A percentile compares a stretch with the other conserved stretches of the same genome.
phyloP scores from a whole-genome alignment of 305 asterid genomes.

The Ilex paraguariensis region DNA sequence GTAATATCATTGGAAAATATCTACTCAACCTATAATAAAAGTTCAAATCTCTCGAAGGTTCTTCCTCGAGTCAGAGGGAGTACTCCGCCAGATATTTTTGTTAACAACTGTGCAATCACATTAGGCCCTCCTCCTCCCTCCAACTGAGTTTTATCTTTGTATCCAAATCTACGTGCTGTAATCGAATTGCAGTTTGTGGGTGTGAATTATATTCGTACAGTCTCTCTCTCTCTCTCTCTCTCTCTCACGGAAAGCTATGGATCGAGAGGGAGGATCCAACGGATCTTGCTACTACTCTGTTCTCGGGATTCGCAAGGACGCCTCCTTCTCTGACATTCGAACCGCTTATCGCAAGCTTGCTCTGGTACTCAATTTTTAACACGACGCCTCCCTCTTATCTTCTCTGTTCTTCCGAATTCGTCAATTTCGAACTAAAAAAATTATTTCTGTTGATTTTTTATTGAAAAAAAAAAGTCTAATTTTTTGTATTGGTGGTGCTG shows the following conservation, averaged over 20 bases:
- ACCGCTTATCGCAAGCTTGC: slow-evolving; percentile 88
- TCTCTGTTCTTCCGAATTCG: too few relatives aligned
- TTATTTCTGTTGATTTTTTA: not conserved
- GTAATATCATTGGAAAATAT: too few relatives aligned
- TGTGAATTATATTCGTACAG: too few relatives aligned
- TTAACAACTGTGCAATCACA: too few relatives aligned
- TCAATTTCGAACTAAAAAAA: not conserved
- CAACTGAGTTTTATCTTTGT: not conserved
- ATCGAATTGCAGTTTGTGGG: not conserved
- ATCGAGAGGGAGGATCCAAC: slow-evolving; percentile 53
- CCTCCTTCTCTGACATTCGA: slow-evolving; percentile 77
- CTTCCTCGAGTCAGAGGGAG: too few relatives aligned
- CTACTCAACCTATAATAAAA: too few relatives aligned
- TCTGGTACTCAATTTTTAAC: slow-evolving; percentile 30
- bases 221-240: not conserved
- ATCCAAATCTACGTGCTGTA: not conserved
- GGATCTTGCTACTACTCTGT: slow-evolving; percentile 71
- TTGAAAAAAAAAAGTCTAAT: not conserved
- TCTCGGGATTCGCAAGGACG: slow-evolving; percentile 69
- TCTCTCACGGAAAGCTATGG: slow-evolving; percentile 23
- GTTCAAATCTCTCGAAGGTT: too few relatives aligned
- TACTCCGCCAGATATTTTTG: too few relatives aligned
- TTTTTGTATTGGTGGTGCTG: not conserved
- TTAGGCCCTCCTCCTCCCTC: not conserved
- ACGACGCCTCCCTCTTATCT: not conserved